phyloP scores from a whole-genome alignment of 2,329 filamentous ascomycete genomes.

The Xylariomycetidae sp. region DNA sequence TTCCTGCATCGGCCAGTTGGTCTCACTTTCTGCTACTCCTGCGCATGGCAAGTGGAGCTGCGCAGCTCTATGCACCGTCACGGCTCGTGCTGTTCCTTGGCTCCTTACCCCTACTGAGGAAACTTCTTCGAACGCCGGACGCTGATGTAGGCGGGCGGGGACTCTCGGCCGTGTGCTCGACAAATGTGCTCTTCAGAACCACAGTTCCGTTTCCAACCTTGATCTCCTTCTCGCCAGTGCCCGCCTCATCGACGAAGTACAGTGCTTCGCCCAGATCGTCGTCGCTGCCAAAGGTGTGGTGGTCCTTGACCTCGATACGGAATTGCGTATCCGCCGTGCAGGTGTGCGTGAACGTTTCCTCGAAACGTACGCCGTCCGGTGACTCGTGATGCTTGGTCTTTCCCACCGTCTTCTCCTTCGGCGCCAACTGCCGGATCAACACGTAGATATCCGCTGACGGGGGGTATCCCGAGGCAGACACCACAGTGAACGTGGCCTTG shows the following conservation, averaged over 20 bases:
- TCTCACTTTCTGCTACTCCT: too few species aligned
- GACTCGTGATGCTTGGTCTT: slow-evolving; percentile 91
- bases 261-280: slow-evolving; percentile 75
- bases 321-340: slow-evolving; percentile 82
- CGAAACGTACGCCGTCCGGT: slow-evolving; percentile 60
- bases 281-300: slow-evolving; percentile 77
- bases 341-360: slow-evolving; percentile 71
- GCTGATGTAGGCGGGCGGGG: slow-evolving; percentile 15
- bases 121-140: slow-evolving; percentile 19
- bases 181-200: slow-evolving; percentile 67
- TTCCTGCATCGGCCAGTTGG: too few species aligned
- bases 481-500: slow-evolving; percentile 71
- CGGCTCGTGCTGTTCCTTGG: too few species aligned
- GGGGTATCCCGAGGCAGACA: slow-evolving; percentile 74
- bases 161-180: slow-evolving; percentile 31
- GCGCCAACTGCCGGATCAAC: slow-evolving; percentile 57
- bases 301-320: slow-evolving; percentile 78
- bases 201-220: slow-evolving; percentile 68
- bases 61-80: too few species aligned
- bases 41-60: too few species aligned
- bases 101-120: slow-evolving; percentile 18
- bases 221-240: slow-evolving; percentile 66
- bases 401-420: slow-evolving; percentile 73
- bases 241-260: slow-evolving; percentile 87
- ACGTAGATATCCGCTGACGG: slow-evolving; percentile 74